These are phyloP conservation scores for Candida dubliniensis DNA, from an alignment of 1,139 yeast species.

Conservation along the genomic window DNA sequence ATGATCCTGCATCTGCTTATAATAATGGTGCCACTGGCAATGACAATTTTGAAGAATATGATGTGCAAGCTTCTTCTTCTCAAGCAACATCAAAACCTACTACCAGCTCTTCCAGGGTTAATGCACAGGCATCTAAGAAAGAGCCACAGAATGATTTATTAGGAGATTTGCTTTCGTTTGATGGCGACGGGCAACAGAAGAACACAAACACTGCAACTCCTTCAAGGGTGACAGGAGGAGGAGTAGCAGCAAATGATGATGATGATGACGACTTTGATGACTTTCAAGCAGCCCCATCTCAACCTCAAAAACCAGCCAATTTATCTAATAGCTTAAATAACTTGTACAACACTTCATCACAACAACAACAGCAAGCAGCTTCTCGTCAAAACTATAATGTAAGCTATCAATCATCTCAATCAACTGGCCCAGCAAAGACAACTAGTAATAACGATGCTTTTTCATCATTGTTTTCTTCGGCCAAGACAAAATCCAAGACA, in stretches of 20 bases:
- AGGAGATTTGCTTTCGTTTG: slow-evolving; percentile 59
- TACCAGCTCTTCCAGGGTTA: slow-evolving; percentile 42
- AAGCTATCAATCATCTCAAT: slow-evolving; percentile 5
- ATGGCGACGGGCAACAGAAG: slow-evolving; percentile 24
- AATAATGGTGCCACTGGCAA: slow-evolving; percentile 40
- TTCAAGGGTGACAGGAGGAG: slow-evolving; percentile 9
- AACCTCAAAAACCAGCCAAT: slow-evolving; percentile 25
- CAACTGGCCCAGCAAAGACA: slow-evolving; percentile 35
- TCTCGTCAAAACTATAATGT: slow-evolving; percentile 9
- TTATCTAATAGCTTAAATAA: slow-evolving; percentile 40
- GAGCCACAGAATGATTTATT: slow-evolving; percentile 40
- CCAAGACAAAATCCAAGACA: slow-evolving; percentile 48
- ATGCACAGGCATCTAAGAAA: slow-evolving; percentile 28
- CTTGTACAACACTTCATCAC: slow-evolving; percentile 30
- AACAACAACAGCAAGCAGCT: slow-evolving; percentile 18
- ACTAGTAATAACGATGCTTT: slow-evolving; percentile 66
- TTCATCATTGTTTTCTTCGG: slow-evolving; percentile 74
- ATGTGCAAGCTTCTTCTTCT: slow-evolving; percentile 36
- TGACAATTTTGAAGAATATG: slow-evolving; percentile 71
- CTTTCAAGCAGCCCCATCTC: slow-evolving; percentile 77
- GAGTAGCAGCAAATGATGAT: slow-evolving; percentile 12
- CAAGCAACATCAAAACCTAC: slow-evolving; percentile 38
- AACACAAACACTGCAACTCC: slow-evolving; percentile 18
- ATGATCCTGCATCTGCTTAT: slow-evolving; percentile 51
- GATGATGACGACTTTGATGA: slow-evolving; percentile 91